Evolutionary conservation across 805 yeast species (phyloP).

Genomic region (Candida yuanshanica): DNA sequence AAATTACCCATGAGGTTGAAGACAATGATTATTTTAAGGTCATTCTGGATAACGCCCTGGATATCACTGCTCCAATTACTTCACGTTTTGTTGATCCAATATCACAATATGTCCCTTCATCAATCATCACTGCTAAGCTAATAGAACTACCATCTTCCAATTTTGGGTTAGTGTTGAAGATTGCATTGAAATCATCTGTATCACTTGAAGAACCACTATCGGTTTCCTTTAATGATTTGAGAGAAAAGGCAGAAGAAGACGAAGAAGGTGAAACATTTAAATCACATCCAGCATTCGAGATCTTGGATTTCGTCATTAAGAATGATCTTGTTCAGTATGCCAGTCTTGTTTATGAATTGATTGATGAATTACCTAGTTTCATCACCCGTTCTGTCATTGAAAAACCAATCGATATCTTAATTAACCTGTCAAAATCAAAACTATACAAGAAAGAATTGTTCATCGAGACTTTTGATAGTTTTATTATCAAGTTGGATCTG

Average conservation of each 20-base stretch:
- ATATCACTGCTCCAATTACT: slow-evolving; percentile 12
- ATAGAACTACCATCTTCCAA: slow-evolving; percentile 9
- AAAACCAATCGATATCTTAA: slow-evolving; percentile 28
- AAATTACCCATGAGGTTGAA: slow-evolving; percentile 9
- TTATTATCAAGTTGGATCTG: slow-evolving; percentile 15
- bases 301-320: slow-evolving; percentile 25
- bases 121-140: slow-evolving; percentile 5
- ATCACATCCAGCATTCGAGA: slow-evolving; percentile 21
- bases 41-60: slow-evolving; percentile 16
- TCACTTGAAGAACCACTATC: slow-evolving; percentile 14
- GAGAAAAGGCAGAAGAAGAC: slow-evolving; percentile 15
- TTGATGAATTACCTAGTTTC: slow-evolving; percentile 30
- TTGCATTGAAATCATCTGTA: slow-evolving; percentile 6
- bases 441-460: slow-evolving; percentile 16
- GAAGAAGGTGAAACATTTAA: slow-evolving; percentile 16
- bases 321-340: slow-evolving; percentile 16
- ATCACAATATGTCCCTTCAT: slow-evolving; percentile 13
- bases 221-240: slow-evolving; percentile 15
- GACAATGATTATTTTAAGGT: not conserved
- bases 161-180: slow-evolving; percentile 8
- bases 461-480: slow-evolving; percentile 30
- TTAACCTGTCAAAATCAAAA: slow-evolving; percentile 26
- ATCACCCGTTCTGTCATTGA: slow-evolving; percentile 27
- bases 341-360: slow-evolving; percentile 27
- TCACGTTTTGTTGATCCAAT: slow-evolving; percentile 19